Evolutionary conservation across 73 alveolate genomes (phyloP).

Genomic region (Tetrahymena malaccensis): DNA sequence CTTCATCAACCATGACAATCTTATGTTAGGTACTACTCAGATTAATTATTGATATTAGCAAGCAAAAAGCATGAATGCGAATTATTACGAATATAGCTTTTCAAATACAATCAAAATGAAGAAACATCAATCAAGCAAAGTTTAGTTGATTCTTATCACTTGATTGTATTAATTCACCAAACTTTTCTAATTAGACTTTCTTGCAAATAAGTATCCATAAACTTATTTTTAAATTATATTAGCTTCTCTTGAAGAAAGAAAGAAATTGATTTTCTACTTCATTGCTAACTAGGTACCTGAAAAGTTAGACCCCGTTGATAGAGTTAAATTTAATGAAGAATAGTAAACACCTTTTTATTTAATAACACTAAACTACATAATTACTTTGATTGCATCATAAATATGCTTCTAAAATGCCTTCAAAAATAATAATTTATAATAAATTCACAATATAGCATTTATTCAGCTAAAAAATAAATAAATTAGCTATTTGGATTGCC

Average conservation of each 20-base stretch:
- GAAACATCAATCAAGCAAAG: neutral
- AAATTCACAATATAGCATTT: neutral
- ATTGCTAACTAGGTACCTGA: conserved; percentile 28
- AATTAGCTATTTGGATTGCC: neutral
- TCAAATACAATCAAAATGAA: neutral
- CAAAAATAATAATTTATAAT: no score
- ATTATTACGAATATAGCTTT: neutral
- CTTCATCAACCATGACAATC: conserved; percentile 36
- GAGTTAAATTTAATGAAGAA: neutral
- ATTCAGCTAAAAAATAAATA: neutral
- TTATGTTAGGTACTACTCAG: conserved; percentile 13
- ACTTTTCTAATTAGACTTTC: neutral
- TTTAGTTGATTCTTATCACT: neutral
- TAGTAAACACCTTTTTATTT: neutral
- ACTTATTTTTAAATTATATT: neutral
- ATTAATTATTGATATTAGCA: neutral
- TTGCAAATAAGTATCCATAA: neutral
- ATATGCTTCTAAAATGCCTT: neutral
- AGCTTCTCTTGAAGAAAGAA: conserved; percentile 23
- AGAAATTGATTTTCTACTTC: conserved; percentile 23
- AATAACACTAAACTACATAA: neutral
- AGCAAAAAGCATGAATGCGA: neutral
- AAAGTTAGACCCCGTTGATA: conserved; percentile 3
- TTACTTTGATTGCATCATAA: neutral
- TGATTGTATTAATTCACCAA: neutral